A percentile compares a stretch with the other conserved stretches of the same genome.
phyloP scores from a whole-genome alignment of 2,329 filamentous ascomycete genomes.

The Cercospora zeina region DNA sequence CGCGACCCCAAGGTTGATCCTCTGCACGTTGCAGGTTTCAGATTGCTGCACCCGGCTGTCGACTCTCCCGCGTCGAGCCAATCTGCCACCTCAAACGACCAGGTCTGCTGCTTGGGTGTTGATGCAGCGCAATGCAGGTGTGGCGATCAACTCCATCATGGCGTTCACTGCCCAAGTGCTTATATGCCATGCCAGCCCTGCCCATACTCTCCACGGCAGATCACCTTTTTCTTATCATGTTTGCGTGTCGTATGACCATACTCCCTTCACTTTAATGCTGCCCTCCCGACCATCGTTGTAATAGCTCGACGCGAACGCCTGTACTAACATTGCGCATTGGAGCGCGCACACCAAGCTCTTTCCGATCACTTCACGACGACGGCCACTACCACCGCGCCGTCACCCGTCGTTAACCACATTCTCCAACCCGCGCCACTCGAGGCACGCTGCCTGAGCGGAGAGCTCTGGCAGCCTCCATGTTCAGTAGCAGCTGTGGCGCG shows the following conservation, averaged over 20 bases:
- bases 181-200: slow-evolving; percentile 29
- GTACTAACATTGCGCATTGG: slow-evolving; percentile 22
- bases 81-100: slow-evolving; percentile 26
- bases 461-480: slow-evolving; percentile 55
- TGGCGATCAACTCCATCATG: slow-evolving; percentile 32
- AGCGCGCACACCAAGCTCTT: slow-evolving; percentile 19
- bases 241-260: slow-evolving; percentile 27
- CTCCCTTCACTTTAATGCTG: slow-evolving; percentile 29
- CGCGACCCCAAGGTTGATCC: slow-evolving; percentile 29
- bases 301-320: slow-evolving; percentile 23
- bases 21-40: slow-evolving; percentile 30
- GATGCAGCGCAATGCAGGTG: slow-evolving; percentile 24
- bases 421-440: slow-evolving; percentile 42
- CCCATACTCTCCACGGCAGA: slow-evolving; percentile 14
- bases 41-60: slow-evolving; percentile 26
- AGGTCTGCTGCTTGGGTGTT: slow-evolving; percentile 16
- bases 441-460: slow-evolving; percentile 52
- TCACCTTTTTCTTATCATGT: slow-evolving; percentile 22
- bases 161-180: slow-evolving; percentile 19
- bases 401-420: slow-evolving; percentile 30
- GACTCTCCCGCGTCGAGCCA: slow-evolving; percentile 29
- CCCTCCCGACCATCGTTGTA: slow-evolving; percentile 28
- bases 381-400: slow-evolving; percentile 24
- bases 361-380: slow-evolving; percentile 22
- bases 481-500: slow-evolving; percentile 54